Percentiles rank a stretch among this genome's conserved stretches.
These are phyloP conservation scores for Sugiyamaella lignohabitans DNA, from an alignment of 805 yeast species.

Conservation along the genomic window DNA sequence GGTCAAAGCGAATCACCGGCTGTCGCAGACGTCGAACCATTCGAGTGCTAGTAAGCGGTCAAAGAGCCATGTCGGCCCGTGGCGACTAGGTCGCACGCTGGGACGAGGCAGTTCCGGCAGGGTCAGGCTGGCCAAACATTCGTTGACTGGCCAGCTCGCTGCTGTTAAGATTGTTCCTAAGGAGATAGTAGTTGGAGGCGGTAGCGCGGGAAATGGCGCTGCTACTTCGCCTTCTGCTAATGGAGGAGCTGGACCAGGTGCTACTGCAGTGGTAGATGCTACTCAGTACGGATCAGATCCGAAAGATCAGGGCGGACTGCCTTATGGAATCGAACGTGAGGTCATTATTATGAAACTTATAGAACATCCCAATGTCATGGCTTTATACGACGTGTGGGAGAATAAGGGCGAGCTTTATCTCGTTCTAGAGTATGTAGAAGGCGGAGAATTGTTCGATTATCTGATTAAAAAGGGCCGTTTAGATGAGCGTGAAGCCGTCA, in stretches of 20 bases:
- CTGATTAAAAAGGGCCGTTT: conserved; percentile 82
- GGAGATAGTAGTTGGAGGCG: conserved; percentile 47
- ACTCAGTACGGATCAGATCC: conserved; percentile 8
- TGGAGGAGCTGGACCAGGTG: background rate
- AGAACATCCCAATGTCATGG: conserved; percentile 89
- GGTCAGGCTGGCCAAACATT: conserved; percentile 85
- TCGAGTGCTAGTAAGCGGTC: conserved; percentile 37
- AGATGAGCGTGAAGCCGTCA: conserved; percentile 83
- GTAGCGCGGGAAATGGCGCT: background rate
- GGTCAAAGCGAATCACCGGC: conserved; percentile 13
- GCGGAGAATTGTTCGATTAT: conserved; percentile 92
- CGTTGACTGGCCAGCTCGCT: conserved; percentile 78
- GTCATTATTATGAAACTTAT: conserved; percentile 94
- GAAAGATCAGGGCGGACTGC: conserved; percentile 59
- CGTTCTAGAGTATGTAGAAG: conserved; percentile 92
- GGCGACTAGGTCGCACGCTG: conserved; percentile 91
- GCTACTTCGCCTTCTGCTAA: conserved; percentile 1
- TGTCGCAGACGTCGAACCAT: conserved; percentile 39
- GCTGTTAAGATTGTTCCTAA: conserved; percentile 97
- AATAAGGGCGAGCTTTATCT: conserved; percentile 81
- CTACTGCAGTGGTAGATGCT: background rate
- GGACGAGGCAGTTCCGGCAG: conserved; percentile 98
- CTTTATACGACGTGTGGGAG: conserved; percentile 96
- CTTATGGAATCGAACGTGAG: conserved; percentile 95
- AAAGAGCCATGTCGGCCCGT: conserved; percentile 78